These are phyloP conservation scores for Trichosporon ovoides DNA, from an alignment of 1,284 basidiomycete genomes.

Conservation along the genomic window DNA sequence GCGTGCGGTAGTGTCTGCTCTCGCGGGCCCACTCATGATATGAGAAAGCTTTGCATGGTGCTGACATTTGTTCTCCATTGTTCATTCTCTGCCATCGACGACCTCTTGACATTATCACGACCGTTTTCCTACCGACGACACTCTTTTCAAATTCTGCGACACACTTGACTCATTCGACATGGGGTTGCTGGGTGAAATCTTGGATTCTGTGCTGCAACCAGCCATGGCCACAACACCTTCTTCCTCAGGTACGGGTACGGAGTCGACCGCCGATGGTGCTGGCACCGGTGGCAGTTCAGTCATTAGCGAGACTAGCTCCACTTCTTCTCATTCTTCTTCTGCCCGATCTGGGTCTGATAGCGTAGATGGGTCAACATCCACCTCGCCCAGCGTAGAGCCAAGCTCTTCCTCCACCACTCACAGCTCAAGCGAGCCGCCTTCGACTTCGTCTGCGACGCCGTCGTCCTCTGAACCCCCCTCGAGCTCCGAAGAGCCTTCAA, in stretches of 20 bases:
- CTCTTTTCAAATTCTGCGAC: too few relatives aligned
- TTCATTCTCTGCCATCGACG: too few relatives aligned
- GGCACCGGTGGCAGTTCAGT: background rate
- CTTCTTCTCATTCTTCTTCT: background rate
- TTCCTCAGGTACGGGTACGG: slow-evolving; percentile 3
- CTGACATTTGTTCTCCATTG: too few relatives aligned
- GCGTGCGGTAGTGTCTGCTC: too few relatives aligned
- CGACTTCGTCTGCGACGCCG: background rate
- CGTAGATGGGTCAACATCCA: background rate
- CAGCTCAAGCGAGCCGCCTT: background rate
- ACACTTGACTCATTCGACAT: background rate
- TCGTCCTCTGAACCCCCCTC: background rate
- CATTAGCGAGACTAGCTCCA: background rate
- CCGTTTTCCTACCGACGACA: too few relatives aligned
- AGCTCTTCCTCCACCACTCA: background rate
- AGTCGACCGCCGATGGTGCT: background rate
- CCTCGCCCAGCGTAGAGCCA: background rate
- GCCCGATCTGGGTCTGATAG: background rate
- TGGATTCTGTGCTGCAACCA: background rate
- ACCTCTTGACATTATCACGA: too few relatives aligned
- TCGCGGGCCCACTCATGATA: too few relatives aligned
- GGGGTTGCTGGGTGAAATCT: background rate
- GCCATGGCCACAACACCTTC: background rate
- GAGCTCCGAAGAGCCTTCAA: background rate
- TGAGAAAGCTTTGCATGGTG: too few relatives aligned